These are phyloP conservation scores for Monosporascus sp. DNA, from an alignment of 2,329 filamentous ascomycete genomes.

Conservation along the genomic window DNA sequence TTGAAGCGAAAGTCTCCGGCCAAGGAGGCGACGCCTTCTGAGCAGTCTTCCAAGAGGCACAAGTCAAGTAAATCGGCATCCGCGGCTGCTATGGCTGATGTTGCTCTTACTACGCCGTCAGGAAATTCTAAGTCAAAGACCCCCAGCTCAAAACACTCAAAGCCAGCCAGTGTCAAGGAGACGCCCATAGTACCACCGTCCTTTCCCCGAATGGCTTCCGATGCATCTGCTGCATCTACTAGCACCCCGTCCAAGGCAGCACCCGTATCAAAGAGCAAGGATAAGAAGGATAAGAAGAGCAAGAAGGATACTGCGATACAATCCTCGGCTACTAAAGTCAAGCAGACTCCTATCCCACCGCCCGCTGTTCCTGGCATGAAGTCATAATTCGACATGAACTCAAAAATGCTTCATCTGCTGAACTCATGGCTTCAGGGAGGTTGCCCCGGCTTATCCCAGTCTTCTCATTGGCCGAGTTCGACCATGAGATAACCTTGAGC, in stretches of 20 bases:
- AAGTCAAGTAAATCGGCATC: slow-evolving; percentile 14
- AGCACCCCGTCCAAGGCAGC: slow-evolving; percentile 15
- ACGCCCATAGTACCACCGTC: slow-evolving; percentile 28
- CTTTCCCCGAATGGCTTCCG: slow-evolving; percentile 9
- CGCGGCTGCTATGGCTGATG: not conserved
- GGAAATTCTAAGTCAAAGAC: not conserved
- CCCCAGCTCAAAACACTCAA: not conserved
- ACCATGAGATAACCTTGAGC: not conserved
- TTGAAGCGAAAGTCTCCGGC: slow-evolving; percentile 32
- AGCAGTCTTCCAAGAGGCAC: slow-evolving; percentile 22
- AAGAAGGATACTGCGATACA: slow-evolving; percentile 2
- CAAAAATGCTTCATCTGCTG: not conserved
- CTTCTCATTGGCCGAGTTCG: not conserved
- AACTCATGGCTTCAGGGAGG: too few relatives aligned
- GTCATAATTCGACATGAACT: slow-evolving; percentile 7
- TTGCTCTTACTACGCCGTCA: not conserved
- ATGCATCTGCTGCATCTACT: slow-evolving; percentile 19
- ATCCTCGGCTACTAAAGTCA: slow-evolving; percentile 2
- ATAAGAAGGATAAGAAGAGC: slow-evolving; percentile 11
- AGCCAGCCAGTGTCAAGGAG: slow-evolving; percentile 16
- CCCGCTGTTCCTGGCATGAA: slow-evolving; percentile 20
- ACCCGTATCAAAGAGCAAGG: slow-evolving; percentile 20
- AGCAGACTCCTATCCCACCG: slow-evolving; percentile 21
- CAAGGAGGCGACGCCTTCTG: slow-evolving; percentile 9
- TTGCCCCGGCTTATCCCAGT: too few relatives aligned